A percentile compares a stretch with the other conserved stretches of the same genome.
Evolutionary conservation across 73 alveolate genomes (phyloP).

Genomic region (Durusdinium trenchii): DNA sequence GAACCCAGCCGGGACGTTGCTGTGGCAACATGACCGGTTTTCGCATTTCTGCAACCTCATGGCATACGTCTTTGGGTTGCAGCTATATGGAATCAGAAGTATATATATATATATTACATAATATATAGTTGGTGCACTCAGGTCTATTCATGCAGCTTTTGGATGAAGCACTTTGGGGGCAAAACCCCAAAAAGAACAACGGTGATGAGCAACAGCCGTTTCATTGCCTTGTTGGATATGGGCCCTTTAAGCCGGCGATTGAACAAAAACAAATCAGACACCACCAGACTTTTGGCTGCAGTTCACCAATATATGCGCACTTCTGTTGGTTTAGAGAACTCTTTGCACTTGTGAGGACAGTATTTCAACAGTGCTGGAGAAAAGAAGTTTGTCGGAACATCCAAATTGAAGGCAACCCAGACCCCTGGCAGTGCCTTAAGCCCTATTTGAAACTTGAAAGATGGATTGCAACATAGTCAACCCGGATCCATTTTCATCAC

Average conservation of each 20-base stretch:
- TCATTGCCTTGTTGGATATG: not conserved
- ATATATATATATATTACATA: not conserved
- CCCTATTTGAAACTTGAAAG: not conserved
- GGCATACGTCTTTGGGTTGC: not conserved
- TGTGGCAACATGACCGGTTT: not conserved
- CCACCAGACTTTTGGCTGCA: not conserved
- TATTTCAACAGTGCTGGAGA: not conserved
- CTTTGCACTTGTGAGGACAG: not conserved
- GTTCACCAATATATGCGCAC: not conserved
- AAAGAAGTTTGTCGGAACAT: not conserved
- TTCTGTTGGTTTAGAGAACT: not conserved
- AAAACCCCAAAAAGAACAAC: not conserved
- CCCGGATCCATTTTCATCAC: not conserved
- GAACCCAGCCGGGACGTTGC: not conserved
- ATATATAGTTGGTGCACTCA: not conserved
- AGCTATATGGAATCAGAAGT: too few species aligned
- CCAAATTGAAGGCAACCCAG: not conserved
- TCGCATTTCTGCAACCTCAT: not conserved
- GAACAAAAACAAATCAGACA: not conserved
- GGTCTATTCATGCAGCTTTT: not conserved
- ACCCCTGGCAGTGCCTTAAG: not conserved
- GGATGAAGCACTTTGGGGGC: not conserved
- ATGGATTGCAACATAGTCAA: too few species aligned
- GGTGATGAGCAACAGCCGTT: conserved; percentile 26
- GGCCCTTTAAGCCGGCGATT: not conserved